Evolutionary conservation across 176 grass and related monocot species (phyloP), one percentile per base, ranked within the genome.

Genomic region (Alopecurus myosuroides): DNA sequence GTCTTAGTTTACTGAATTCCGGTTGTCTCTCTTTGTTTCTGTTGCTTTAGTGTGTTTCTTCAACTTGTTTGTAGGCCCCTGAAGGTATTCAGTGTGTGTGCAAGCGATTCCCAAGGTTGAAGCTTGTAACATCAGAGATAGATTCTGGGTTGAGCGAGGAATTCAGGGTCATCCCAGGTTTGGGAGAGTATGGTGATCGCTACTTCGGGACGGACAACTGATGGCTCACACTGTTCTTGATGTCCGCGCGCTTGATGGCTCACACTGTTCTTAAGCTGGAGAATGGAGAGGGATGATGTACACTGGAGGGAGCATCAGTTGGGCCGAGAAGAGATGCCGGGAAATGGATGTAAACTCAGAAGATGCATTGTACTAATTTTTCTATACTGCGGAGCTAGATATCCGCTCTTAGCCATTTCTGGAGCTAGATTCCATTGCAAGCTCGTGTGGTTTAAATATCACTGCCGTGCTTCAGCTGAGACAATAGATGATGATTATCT

Each of bases 71-170:
- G 25, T 69, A 25, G 93, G 97, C 97, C 82, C 97, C 97, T 33
- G 97, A 99, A 85, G 97, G 97, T 19, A 96, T 99, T 72, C 97
- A 96, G 17, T 85, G 87, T 36, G 90, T 99, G n/a, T 99, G 97
- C 81, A 90, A 92, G 76, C 78, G 89, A 79, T 99, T 96, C 41
- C 93, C 97, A 1, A 85, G 44, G 30, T 52, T 99, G 77, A 99
- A 99, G 84, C 86, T 99, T 76, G 91, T 99, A n/a, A 99, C 97
- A 0, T 99, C 97, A 25, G 97, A 99, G 84, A 99, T 99, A 23
- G 97, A 99, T 87, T 83, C 46, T 18, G 88, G 90, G 14, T 58
- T 99, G 75, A 99, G 88, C 6, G 91, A 99, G 44, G 97, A 92
- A 70, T 94, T 90, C 51, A 87, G 93, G 79, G 97, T 99, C 64